A percentile compares a stretch with the other conserved stretches of the same genome.
Evolutionary conservation across 768 basidiomycete genomes (phyloP).

Genomic region (Postia placenta): DNA sequence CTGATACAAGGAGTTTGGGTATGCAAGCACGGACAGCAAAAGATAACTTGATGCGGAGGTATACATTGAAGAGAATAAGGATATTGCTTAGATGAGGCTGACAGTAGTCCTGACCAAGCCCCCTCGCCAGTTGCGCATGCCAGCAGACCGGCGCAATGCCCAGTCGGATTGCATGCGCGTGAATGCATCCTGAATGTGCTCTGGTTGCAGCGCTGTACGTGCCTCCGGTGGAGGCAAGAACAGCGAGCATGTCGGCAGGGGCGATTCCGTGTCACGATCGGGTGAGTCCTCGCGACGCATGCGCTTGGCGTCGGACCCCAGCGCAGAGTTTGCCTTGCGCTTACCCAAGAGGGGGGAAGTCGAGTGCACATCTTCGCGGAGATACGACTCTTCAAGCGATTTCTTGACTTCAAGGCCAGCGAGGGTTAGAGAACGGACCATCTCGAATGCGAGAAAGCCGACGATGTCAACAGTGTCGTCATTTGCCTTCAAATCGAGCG

Average conservation of each 20-base stretch:
- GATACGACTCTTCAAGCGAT: conserved; percentile 64
- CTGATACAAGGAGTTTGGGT: conserved; percentile 6
- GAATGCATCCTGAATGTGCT: conserved; percentile 91
- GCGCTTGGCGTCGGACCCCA: conserved; percentile 29
- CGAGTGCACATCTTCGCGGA: conserved; percentile 51
- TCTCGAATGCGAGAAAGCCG: conserved; percentile 95
- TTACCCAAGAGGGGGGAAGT: conserved; percentile 62
- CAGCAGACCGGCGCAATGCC: conserved; percentile 74
- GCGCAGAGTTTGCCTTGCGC: conserved; percentile 45
- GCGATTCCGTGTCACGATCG: conserved; percentile 54
- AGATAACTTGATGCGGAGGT: not conserved
- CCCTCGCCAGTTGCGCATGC: conserved; percentile 87
- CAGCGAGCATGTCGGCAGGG: conserved; percentile 62
- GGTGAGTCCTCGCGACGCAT: conserved; percentile 43
- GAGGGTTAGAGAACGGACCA: conserved; percentile 89
- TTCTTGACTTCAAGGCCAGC: conserved; percentile 83
- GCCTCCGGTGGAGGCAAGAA: conserved; percentile 83
- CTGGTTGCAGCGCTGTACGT: conserved; percentile 67
- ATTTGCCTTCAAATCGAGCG: conserved; percentile 83
- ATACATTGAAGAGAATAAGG: conserved; percentile 1
- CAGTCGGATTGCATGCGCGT: conserved; percentile 85
- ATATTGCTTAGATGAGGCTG: conserved; percentile 73
- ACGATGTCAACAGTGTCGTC: conserved; percentile 96
- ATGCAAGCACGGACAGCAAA: not conserved
- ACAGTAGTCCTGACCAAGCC: conserved; percentile 76